These are phyloP conservation scores for Pythium grandisporangium DNA, from an alignment of 352 stramenopile genomes.

Conservation along the genomic window DNA sequence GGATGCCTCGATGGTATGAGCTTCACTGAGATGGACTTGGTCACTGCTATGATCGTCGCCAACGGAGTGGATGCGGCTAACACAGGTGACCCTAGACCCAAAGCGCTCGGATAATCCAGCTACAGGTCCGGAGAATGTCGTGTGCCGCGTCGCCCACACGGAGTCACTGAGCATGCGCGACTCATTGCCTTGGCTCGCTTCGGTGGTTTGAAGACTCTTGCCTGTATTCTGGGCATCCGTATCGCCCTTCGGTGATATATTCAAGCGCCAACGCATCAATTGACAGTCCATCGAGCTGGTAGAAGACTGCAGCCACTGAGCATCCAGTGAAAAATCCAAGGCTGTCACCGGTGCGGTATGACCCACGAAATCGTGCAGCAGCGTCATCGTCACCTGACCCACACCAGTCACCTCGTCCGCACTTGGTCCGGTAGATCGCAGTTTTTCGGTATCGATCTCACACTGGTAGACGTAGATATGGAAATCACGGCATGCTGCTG, in stretches of 20 bases:
- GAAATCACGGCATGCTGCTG: conserved; percentile 56
- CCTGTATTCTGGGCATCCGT: too few species aligned
- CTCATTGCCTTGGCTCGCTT: too few species aligned
- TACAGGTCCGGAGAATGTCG: conserved; percentile 42
- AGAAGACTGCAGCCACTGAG: conserved; percentile 52
- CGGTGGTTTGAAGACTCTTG: neutral
- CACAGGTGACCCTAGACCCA: conserved; percentile 3
- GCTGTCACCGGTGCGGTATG: conserved; percentile 52
- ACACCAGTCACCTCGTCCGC: too few species aligned
- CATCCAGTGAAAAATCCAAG: conserved; percentile 61
- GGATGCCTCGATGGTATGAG: neutral
- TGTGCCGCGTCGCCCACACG: conserved; percentile 37
- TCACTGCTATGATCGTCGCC: too few species aligned
- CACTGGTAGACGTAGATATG: conserved; percentile 70
- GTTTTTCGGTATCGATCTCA: too few species aligned
- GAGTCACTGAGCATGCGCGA: too few species aligned
- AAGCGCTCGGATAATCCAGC: conserved; percentile 26
- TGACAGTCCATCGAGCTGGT: conserved; percentile 45
- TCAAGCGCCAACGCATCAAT: conserved; percentile 57
- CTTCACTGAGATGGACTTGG: too few species aligned
- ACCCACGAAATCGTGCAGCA: conserved; percentile 45
- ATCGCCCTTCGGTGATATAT: conserved; percentile 10
- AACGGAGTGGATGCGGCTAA: neutral
- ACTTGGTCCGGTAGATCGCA: too few species aligned
- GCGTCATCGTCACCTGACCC: conserved; percentile 1